Base-by-base conservation (phyloP, 2,329 filamentous ascomycete species). In the Arthrobotrys musiformis region DNA sequence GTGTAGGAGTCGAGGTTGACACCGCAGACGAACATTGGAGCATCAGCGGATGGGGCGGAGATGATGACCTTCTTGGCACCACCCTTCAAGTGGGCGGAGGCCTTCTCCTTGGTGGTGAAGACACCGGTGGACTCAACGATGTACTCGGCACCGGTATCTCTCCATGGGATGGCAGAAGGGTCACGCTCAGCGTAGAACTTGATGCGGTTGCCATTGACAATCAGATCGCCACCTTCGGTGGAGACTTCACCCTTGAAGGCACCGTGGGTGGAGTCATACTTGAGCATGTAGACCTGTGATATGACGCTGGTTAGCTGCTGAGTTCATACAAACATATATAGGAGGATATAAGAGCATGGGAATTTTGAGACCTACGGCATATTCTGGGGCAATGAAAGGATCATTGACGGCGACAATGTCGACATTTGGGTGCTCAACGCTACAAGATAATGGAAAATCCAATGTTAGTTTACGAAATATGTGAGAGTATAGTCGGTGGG, bases 21-120 rank as follows among this genome's bases (percentile, higher is more conserved):
- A 85, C 95, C 95, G 91, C 97, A 96, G 85, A 99, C 95, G 90
- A 96, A 99, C 95, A 99, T 99, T 85, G 94, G 94, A 84, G 95
- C 95, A 88, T 99, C 95, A 81, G 92, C 91, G 79, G 93, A 96
- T 83, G 93, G 93, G 83, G 93, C 79, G 72, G 69, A 84, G 84
- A 87, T 94, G 88, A 94, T 87, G 86, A 94, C 94, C 91, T 97
- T 97, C 93, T 97, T 97, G 86, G 94, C 94, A 86, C 94, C 94
- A 85, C 94, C 94, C 87, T 92, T 91, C 88, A 98, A 90, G 87
- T 98, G 94, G 82, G 92, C 92, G 84, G 89, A 89, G 85, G 94
- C 94, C 92, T 97, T 97, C 80, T 97, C 94, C 83, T 87, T 94
- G 88, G 94, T 97, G 89, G 94, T 98, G 92, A 98, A 98, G 85